Conservation (phyloP, 2,329 filamentous ascomycete species). For the Myotisia sp. region DNA sequence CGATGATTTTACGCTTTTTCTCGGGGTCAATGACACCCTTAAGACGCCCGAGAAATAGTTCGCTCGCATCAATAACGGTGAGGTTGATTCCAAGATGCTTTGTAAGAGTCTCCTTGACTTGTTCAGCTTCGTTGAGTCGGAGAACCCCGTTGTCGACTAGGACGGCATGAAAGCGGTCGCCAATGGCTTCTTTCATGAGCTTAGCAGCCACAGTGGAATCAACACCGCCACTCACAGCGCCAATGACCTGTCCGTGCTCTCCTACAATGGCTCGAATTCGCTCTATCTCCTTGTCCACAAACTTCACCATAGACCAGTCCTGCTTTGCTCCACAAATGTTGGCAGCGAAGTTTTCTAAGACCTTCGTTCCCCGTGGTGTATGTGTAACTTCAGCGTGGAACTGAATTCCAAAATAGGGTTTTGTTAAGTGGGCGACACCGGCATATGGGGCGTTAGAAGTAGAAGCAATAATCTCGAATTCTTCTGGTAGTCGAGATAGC, state of each 20-base stretch:
- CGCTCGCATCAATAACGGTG: constrained; percentile 65
- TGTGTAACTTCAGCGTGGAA: constrained; percentile 75
- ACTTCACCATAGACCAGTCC: constrained; percentile 77
- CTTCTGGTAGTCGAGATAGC: constrained; percentile 56
- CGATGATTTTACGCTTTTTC: constrained; percentile 79
- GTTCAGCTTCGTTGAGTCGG: constrained; percentile 67
- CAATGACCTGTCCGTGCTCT: constrained; percentile 65
- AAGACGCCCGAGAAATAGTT: constrained; percentile 63
- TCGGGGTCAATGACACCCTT: constrained; percentile 68
- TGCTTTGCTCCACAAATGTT: constrained; percentile 62
- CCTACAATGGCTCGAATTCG: constrained; percentile 74
- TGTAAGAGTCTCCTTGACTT: constrained; percentile 65
- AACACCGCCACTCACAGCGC: constrained; percentile 68
- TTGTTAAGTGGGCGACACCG: constrained; percentile 45
- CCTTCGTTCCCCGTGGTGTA: constrained; percentile 51
- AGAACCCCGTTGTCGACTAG: constrained; percentile 78
- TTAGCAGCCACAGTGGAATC: constrained; percentile 78
- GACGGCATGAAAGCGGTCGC: constrained; percentile 69
- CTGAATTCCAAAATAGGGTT: constrained; percentile 66
- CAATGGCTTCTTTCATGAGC: constrained; percentile 76
- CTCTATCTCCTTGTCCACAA: constrained; percentile 64
- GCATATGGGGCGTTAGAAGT: constrained; percentile 67
- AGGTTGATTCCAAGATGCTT: constrained; percentile 79
- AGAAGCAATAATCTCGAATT: constrained; percentile 58
- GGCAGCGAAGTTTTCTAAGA: constrained; percentile 73